phyloP scores from a whole-genome alignment of 306 rosid genomes.

The Ceratonia siliqua region DNA sequence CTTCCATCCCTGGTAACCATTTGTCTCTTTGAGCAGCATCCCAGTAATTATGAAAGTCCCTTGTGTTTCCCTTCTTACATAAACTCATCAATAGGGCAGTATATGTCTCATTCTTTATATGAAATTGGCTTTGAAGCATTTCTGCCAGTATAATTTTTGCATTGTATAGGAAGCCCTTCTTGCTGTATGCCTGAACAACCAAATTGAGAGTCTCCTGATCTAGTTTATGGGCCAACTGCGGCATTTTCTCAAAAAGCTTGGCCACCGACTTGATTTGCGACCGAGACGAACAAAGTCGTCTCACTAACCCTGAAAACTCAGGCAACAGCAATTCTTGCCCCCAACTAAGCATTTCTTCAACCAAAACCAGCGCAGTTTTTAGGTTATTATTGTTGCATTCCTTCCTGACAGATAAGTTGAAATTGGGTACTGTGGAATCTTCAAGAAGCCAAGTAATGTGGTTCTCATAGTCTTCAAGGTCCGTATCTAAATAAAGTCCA shows the following conservation, averaged over 20 bases:
- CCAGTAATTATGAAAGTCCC: constrained; percentile 62
- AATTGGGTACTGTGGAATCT: constrained; percentile 63
- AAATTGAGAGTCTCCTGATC: constrained; percentile 64
- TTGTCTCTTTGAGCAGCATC: constrained; percentile 49
- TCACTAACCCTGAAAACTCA: constrained; percentile 52
- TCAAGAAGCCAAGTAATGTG: constrained; percentile 54
- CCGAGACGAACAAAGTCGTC: constrained; percentile 53
- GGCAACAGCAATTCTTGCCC: constrained; percentile 72
- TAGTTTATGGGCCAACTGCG: constrained; percentile 48
- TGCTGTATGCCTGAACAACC: constrained; percentile 62
- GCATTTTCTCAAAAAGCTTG: constrained; percentile 54
- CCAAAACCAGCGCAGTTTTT: constrained; percentile 53
- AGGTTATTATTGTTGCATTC: constrained; percentile 52
- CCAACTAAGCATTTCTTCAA: constrained; percentile 68
- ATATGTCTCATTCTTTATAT: constrained; percentile 60
- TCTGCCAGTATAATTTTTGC: constrained; percentile 53
- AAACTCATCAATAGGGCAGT: constrained; percentile 55
- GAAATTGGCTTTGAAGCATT: constrained; percentile 55
- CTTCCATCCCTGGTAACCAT: constrained; percentile 66
- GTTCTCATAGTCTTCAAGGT: constrained; percentile 71
- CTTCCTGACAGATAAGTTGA: constrained; percentile 44
- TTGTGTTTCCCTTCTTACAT: constrained; percentile 64
- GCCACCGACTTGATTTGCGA: constrained; percentile 41
- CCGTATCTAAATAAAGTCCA: constrained; percentile 88
- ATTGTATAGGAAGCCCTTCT: constrained; percentile 55